Evolutionary conservation across 2,329 filamentous ascomycete species (phyloP).

Genomic region (Paraphoma sp.): DNA sequence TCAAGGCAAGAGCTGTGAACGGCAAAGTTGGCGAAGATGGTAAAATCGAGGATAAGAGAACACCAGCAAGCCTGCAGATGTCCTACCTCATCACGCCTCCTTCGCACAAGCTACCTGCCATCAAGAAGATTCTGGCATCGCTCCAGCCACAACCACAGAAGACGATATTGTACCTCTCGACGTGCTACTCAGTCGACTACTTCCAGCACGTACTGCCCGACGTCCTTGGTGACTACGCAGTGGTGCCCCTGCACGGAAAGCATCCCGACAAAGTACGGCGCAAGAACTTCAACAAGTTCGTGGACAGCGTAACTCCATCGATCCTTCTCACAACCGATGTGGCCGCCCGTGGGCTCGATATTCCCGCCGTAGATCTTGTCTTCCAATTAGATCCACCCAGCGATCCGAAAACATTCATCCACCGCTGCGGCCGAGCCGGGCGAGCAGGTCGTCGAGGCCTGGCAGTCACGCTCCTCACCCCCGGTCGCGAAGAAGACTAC

Average conservation of each 20-base stretch:
- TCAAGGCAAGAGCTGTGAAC: conserved; percentile 62
- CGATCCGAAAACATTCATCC: conserved; percentile 84
- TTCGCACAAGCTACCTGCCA: conserved; percentile 78
- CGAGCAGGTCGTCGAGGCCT: conserved; percentile 74
- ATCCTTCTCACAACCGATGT: conserved; percentile 93
- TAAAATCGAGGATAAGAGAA: conserved; percentile 82
- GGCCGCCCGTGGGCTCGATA: conserved; percentile 87
- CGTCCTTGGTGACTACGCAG: conserved; percentile 72
- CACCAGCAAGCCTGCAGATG: conserved; percentile 92
- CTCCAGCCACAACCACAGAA: conserved; percentile 80
- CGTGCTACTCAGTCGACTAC: conserved; percentile 94
- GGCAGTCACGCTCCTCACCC: conserved; percentile 83
- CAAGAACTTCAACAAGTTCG: conserved; percentile 84
- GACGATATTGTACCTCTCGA: conserved; percentile 90
- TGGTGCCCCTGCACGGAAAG: conserved; percentile 90
- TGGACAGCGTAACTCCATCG: conserved; percentile 74
- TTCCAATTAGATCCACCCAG: conserved; percentile 85
- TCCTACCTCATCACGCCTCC: conserved; percentile 79
- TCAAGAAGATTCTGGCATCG: conserved; percentile 72
- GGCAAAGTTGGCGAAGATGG: conserved; percentile 55
- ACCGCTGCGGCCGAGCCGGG: conserved; percentile 69
- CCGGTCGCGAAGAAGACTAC: conserved; percentile 87
- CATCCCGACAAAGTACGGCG: conserved; percentile 85
- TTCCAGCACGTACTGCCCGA: conserved; percentile 80
- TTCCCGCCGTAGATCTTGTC: conserved; percentile 89